Evolutionary conservation across 202 grass and related monocot genomes (phyloP).

Genomic region (Schoenoplectus tabernaemontani): DNA sequence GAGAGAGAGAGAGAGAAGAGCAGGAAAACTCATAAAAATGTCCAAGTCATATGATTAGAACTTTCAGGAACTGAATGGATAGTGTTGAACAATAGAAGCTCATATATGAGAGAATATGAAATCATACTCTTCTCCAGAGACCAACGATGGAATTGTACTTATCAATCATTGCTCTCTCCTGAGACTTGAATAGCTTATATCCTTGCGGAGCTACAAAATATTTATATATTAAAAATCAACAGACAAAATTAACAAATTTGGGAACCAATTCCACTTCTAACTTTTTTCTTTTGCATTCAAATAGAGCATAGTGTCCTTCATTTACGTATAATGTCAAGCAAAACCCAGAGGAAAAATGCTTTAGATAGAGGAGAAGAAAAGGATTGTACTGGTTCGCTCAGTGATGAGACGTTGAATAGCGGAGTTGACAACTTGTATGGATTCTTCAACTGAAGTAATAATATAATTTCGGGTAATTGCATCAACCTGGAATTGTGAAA

Average conservation of each 20-base stretch:
- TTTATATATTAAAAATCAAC: constrained; percentile 7
- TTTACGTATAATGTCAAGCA: background rate
- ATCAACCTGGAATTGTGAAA: constrained; percentile 77
- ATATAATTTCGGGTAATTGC: constrained; percentile 87
- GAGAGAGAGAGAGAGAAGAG: too few relatives aligned
- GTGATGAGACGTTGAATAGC: constrained; percentile 56
- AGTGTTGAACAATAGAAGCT: background rate
- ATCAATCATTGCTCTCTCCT: constrained; percentile 63
- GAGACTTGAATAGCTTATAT: constrained; percentile 73
- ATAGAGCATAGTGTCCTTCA: background rate
- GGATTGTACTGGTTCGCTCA: constrained; percentile 65
- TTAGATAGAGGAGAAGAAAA: too few relatives aligned
- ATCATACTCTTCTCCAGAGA: constrained; percentile 89
- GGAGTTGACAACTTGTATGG: constrained; percentile 64
- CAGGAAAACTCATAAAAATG: background rate
- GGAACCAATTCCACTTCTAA: background rate
- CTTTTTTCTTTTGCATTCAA: background rate
- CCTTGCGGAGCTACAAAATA: constrained; percentile 46
- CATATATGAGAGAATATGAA: background rate
- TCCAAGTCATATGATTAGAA: background rate
- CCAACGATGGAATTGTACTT: constrained; percentile 83
- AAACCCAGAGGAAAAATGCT: background rate
- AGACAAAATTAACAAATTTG: background rate
- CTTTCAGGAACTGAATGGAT: background rate
- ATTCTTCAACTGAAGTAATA: constrained; percentile 82